Percentiles rank a stretch among this genome's conserved stretches.
phyloP scores from a whole-genome alignment of 176 grass and related monocot genomes.

The Poa annua region DNA sequence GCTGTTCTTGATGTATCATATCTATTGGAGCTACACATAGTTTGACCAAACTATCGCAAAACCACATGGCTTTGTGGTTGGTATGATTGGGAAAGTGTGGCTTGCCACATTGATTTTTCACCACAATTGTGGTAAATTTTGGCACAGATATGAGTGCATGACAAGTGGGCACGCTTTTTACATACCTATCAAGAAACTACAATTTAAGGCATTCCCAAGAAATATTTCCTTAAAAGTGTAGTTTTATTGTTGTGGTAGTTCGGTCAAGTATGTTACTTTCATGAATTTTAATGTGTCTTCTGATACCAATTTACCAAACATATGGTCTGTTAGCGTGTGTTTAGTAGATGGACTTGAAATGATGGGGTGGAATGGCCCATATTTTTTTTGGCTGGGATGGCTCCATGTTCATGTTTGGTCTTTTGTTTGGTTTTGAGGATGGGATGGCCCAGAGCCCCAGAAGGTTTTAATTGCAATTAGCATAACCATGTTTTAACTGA shows the following conservation, averaged over 20 bases:
- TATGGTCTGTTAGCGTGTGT: neutral
- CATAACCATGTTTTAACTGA: no score
- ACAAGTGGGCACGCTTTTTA: neutral
- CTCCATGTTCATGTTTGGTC: no score
- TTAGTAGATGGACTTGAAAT: no score
- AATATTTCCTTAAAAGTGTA: neutral
- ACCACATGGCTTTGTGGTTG: neutral
- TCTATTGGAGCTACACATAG: neutral
- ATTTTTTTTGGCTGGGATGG: no score
- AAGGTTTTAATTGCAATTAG: no score
- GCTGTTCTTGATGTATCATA: constrained; percentile 11
- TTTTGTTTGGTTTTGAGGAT: no score
- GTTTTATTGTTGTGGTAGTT: neutral
- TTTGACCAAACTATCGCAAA: constrained; percentile 10
- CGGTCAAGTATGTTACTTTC: neutral
- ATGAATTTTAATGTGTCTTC: neutral
- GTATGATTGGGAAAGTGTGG: neutral
- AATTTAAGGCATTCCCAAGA: neutral
- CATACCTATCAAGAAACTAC: neutral
- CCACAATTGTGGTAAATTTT: neutral
- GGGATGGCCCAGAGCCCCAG: no score
- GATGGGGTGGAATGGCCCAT: no score
- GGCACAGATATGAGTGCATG: neutral
- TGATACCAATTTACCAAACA: constrained; percentile 2
- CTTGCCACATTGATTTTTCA: neutral